Conservation (phyloP, 352 stramenopile species). For the Phytophthora sp. region DNA sequence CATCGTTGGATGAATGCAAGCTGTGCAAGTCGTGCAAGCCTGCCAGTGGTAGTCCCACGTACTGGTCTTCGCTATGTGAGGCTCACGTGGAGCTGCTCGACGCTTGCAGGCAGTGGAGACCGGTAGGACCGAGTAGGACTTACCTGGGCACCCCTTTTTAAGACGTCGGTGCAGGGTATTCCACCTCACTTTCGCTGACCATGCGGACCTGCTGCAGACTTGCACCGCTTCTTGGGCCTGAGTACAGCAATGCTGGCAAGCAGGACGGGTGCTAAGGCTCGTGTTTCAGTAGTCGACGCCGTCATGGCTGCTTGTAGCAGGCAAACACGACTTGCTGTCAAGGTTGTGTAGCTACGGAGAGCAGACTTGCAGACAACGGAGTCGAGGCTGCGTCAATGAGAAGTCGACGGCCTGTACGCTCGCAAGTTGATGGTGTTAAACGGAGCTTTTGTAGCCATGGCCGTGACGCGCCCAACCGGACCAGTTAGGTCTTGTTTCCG, state of each 20-base stretch:
- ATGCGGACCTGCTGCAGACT: background rate
- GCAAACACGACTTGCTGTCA: too few relatives aligned
- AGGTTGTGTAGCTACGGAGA: too few relatives aligned
- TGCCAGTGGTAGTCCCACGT: too few relatives aligned
- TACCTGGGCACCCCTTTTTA: background rate
- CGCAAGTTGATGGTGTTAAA: conserved; percentile 10
- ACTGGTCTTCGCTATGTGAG: too few relatives aligned
- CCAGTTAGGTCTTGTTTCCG: background rate
- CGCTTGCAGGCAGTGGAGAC: background rate
- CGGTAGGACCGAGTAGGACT: conserved; percentile 12
- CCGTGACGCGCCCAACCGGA: conserved; percentile 2
- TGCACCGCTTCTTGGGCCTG: too few relatives aligned
- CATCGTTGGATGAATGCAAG: too few relatives aligned
- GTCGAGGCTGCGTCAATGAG: too few relatives aligned
- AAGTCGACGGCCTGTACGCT: background rate
- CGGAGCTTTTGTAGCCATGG: background rate
- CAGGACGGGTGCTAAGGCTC: background rate
- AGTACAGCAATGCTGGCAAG: too few relatives aligned
- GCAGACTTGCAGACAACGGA: too few relatives aligned
- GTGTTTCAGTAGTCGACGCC: conserved; percentile 10
- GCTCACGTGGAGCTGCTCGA: background rate
- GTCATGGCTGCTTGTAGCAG: too few relatives aligned
- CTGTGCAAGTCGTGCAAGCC: too few relatives aligned
- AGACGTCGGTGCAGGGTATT: background rate
- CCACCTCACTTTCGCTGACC: background rate